Evolutionary conservation across 1,284 basidiomycete genomes (phyloP).

Genomic region (Cryptococcus sp.): DNA sequence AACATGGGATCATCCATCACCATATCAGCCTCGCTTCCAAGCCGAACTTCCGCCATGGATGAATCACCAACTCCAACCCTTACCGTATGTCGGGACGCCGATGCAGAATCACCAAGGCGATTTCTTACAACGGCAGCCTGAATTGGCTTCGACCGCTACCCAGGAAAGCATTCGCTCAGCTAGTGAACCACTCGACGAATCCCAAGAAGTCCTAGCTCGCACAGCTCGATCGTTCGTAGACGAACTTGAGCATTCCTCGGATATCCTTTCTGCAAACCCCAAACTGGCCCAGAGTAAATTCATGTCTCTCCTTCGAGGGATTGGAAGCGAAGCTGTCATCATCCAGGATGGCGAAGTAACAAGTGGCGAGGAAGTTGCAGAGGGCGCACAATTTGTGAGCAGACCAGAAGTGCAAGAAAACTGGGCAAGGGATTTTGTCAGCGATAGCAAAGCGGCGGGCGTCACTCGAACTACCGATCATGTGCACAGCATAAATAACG

Average conservation of each 20-base stretch:
- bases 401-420: conserved; percentile 8
- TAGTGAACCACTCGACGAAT: conserved; percentile 43
- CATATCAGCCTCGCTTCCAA: neutral
- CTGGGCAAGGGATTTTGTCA: conserved; percentile 23
- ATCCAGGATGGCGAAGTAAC: conserved; percentile 62
- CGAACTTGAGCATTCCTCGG: conserved; percentile 60
- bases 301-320: conserved; percentile 78
- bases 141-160: neutral
- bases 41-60: neutral
- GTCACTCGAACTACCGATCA: neutral
- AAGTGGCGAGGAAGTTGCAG: conserved; percentile 40
- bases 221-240: conserved; percentile 72
- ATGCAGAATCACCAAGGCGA: no score
- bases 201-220: conserved; percentile 67
- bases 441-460: neutral
- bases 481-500: no score
- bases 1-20: neutral
- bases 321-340: conserved; percentile 79
- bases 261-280: conserved; percentile 61
- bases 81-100: no score
- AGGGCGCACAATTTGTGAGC: conserved; percentile 49
- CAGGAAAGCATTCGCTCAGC: conserved; percentile 1
- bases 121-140: no score
- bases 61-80: no score
- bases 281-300: conserved; percentile 90